Evolutionary conservation across 1,284 basidiomycete genomes (phyloP), one percentile per base, ranked within the genome.

Genomic region (Microbotryum intermedium): DNA sequence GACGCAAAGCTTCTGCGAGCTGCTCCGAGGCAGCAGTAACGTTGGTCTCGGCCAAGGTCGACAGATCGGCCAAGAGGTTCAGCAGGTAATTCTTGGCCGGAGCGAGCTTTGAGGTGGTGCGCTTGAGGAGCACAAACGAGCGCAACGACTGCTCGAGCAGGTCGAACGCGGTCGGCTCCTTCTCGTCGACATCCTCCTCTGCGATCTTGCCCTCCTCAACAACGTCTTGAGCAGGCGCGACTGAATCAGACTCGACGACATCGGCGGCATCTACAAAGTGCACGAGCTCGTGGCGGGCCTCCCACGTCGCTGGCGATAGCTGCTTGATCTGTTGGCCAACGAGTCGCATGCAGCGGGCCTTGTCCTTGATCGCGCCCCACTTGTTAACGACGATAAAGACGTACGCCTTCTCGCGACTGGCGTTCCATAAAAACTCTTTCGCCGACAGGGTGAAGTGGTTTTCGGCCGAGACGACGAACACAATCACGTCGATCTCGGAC

Each of bases 341-440:
- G 25, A 87, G 77, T 52, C 88, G 82, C 71, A 84, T 83, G 77
- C 94, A 98, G 76, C 91, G 89, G 53, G 88, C 88, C 79, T 97
- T 97, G 81, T 97, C 89, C 72, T 84, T 83, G 76, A 98, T 97
- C 73, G 90, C 87, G 72, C 92, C 92, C 74, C 86, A 99, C 76
- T 97, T 93, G 82, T 99, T 98, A 73, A 98, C 94, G 52, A 98
- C 95, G 71, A 98, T 88, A 79, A 98, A 99, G 44, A 99, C 80
- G 74, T 95, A 95, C 0, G 94, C 91, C 79, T 98, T 98, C 78
- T 98, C 95, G 72, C 92, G 88, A 76, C 87, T 88, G 1, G 95
- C 93, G 70, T 85, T 91, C 79, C 80, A 83, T 49, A 99, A 81
- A 79, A 99, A 98, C 76, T 98, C 93, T 72, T 88, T 90, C 10